Evolutionary conservation across 208 protist genomes (phyloP).

Genomic region (Leishmania turanica): DNA sequence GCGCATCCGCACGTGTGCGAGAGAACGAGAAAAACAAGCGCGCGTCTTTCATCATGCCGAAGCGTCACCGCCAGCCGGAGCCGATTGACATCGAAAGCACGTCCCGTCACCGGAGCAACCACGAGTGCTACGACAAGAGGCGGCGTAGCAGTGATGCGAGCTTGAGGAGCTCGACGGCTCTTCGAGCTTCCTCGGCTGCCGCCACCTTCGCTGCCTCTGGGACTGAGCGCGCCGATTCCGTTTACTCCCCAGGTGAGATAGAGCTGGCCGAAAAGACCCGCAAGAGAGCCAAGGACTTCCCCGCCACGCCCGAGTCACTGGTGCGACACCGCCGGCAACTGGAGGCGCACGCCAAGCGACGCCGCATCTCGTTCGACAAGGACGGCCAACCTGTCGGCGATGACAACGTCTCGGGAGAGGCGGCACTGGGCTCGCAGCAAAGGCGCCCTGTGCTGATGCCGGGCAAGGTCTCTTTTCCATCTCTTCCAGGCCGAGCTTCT

Average conservation of each 20-base stretch:
- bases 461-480: neutral
- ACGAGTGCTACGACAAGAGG: neutral
- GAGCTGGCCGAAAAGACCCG: conserved; percentile 24
- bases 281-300: conserved; percentile 26
- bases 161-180: neutral
- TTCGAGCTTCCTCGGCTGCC: neutral
- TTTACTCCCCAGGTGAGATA: conserved; percentile 28
- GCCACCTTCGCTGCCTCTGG: neutral
- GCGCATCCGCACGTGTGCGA: neutral
- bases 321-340: conserved; percentile 18
- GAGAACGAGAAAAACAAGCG: neutral
- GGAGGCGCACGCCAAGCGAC: conserved; percentile 23
- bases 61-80: conserved; percentile 78
- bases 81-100: conserved; percentile 39
- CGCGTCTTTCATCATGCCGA: conserved; percentile 48
- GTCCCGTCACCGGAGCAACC: conserved; percentile 11
- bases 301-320: conserved; percentile 34
- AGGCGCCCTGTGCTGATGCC: neutral
- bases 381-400: conserved; percentile 22
- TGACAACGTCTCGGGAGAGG: neutral
- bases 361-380: conserved; percentile 21
- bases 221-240: neutral
- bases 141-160: neutral
- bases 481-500: neutral
- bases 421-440: neutral